Conservation (phyloP, 768 basidiomycete genomes). For the Tremella fuciformis region DNA sequence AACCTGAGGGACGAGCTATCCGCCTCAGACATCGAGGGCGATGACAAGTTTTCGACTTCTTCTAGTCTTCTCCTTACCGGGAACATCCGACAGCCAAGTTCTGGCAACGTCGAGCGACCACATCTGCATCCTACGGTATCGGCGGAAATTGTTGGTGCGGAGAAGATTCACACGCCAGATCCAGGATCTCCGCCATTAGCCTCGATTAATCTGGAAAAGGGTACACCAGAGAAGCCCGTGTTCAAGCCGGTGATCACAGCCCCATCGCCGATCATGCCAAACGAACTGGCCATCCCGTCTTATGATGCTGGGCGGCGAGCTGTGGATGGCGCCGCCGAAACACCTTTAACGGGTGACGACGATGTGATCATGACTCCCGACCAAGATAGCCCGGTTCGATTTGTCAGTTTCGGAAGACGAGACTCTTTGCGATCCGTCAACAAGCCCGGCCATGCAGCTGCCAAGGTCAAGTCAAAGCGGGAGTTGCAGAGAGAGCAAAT, state of each 20-base stretch:
- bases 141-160: conserved; percentile 34
- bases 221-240: conserved; percentile 16
- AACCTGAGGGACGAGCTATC: conserved; percentile 14
- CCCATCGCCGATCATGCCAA: conserved; percentile 31
- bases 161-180: conserved; percentile 35
- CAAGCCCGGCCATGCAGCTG: conserved; percentile 9
- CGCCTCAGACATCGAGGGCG: background rate
- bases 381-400: conserved; percentile 24
- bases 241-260: conserved; percentile 38
- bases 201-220: conserved; percentile 2
- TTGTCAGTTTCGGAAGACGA: conserved; percentile 34
- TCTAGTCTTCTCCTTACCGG: conserved; percentile 14
- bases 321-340: conserved; percentile 6
- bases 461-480: conserved; percentile 38
- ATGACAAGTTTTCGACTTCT: conserved; percentile 5
- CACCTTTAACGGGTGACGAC: background rate
- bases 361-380: background rate
- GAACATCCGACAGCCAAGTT: background rate
- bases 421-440: conserved; percentile 28
- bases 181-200: conserved; percentile 29
- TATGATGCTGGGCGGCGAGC: background rate
- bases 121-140: conserved; percentile 21
- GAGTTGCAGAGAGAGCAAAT: conserved; percentile 47
- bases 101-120: conserved; percentile 8
- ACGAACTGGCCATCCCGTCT: background rate